phyloP scores from a whole-genome alignment of 2,329 filamentous ascomycete species.

The Claviceps digitariae region DNA sequence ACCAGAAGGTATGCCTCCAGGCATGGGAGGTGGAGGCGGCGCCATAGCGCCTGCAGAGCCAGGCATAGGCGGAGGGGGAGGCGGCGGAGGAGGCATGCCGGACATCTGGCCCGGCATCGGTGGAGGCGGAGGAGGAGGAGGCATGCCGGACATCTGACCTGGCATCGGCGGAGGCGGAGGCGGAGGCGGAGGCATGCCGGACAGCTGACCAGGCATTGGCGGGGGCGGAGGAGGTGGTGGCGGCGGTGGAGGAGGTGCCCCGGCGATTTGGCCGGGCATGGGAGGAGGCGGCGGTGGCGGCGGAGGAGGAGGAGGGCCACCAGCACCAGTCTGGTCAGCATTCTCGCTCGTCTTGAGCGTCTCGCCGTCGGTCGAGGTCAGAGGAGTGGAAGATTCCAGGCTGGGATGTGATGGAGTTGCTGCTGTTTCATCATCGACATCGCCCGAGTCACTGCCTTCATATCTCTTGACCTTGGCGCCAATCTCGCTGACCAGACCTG shows the following conservation, averaged over 20 bases:
- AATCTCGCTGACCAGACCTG: constrained; percentile 55
- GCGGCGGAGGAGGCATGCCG: constrained; percentile 1
- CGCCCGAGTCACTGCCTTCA: constrained; percentile 61
- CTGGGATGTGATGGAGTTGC: constrained; percentile 66
- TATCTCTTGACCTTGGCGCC: constrained; percentile 60
- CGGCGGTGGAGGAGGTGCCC: constrained; percentile 13
- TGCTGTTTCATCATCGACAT: constrained; percentile 50
- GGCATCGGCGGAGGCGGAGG: constrained; percentile 36
- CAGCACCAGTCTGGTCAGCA: constrained; percentile 19
- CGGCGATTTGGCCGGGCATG: constrained; percentile 23
- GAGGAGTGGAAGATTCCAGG: constrained; percentile 55
- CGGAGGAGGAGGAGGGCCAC: constrained; percentile 19
- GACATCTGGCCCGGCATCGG: constrained; percentile 30
- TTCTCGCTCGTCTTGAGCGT: constrained; percentile 46
- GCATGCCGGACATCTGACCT: constrained; percentile 15
- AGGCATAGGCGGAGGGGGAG: constrained; percentile 25
- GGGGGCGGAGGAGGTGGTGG: constrained; percentile 32
- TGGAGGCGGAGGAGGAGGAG: constrained; percentile 30
- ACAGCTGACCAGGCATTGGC: constrained; percentile 30
- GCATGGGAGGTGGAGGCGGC: constrained; percentile 41
- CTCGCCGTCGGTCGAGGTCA: constrained; percentile 49
- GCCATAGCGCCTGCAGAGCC: constrained; percentile 26
- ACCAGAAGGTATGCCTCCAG: constrained; percentile 52
- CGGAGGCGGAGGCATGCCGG: constrained; percentile 21
- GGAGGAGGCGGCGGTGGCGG: constrained; percentile 20